These are phyloP conservation scores for Pittosporum tobira DNA, from an alignment of 129 eudicot species.

Conservation along the genomic window DNA sequence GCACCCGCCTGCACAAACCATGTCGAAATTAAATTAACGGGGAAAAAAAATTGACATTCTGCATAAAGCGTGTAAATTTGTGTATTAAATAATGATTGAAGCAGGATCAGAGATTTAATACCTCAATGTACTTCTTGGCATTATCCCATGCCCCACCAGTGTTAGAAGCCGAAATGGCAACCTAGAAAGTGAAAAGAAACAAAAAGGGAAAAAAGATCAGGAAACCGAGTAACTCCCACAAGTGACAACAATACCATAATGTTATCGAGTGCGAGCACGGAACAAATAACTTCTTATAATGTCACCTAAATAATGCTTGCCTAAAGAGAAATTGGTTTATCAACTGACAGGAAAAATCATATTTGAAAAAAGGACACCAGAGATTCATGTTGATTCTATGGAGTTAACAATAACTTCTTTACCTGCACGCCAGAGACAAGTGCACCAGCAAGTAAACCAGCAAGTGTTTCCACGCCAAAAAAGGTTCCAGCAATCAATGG, in stretches of 20 bases:
- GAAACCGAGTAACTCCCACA: not conserved
- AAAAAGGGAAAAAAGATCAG: not conserved
- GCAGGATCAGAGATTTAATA: slow-evolving; percentile 5
- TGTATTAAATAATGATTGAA: not conserved
- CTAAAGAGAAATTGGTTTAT: not conserved
- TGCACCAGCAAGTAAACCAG: slow-evolving; percentile 45
- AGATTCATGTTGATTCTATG: not conserved
- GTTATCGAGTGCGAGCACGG: not conserved
- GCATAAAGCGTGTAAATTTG: not conserved
- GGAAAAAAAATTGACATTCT: no score
- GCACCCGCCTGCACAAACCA: slow-evolving; percentile 31
- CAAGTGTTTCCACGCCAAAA: slow-evolving; percentile 49
- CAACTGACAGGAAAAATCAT: not conserved
- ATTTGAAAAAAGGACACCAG: not conserved
- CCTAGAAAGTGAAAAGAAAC: slow-evolving; percentile 7
- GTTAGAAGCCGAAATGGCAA: slow-evolving; percentile 53
- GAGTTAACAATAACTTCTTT: not conserved
- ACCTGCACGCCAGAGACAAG: slow-evolving; percentile 58
- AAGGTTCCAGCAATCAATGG: slow-evolving; percentile 45
- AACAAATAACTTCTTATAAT: not conserved
- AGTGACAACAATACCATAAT: not conserved
- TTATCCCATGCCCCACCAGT: slow-evolving; percentile 59
- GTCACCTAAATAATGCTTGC: not conserved
- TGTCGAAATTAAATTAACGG: no score
- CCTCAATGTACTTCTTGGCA: slow-evolving; percentile 57